Evolutionary conservation across 257 asterid genomes (phyloP).

Genomic region (Solanum sparsipilum): DNA sequence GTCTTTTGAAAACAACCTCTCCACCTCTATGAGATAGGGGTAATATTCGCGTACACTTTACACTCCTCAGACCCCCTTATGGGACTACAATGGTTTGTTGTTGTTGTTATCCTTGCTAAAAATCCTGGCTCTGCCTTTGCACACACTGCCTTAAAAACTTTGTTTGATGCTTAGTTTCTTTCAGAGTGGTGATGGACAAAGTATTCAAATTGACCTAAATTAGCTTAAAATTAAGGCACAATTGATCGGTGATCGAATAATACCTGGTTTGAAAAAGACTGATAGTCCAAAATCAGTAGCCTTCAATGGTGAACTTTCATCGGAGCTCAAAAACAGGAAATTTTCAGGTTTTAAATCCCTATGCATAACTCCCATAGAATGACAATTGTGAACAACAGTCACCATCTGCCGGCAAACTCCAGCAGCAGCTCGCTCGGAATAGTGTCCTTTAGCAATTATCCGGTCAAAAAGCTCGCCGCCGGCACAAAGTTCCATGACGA

Average conservation of each 20-base stretch:
- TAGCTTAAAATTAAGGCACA: background rate
- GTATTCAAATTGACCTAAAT: background rate
- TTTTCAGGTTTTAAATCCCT: constrained; percentile 88
- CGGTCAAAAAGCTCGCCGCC: constrained; percentile 86
- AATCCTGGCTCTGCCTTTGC: background rate
- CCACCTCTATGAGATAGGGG: background rate
- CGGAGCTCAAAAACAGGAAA: constrained; percentile 46
- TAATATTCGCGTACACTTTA: background rate
- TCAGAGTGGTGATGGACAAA: background rate
- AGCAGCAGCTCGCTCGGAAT: constrained; percentile 99
- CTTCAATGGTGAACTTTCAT: constrained; percentile 64
- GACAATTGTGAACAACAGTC: constrained; percentile 70
- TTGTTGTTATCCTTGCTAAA: background rate
- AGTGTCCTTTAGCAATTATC: constrained; percentile 72
- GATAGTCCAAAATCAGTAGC: constrained; percentile 88
- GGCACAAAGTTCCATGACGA: constrained; percentile 82
- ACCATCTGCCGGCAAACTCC: constrained; percentile 75
- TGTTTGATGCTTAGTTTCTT: background rate
- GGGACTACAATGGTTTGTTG: background rate
- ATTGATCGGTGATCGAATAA: background rate
- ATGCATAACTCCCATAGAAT: constrained; percentile 85
- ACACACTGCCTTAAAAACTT: background rate
- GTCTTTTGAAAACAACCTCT: background rate
- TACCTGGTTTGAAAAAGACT: constrained; percentile 65
- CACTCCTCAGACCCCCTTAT: background rate